Percentiles rank a stretch among this genome's conserved stretches.
Conservation (phyloP, 768 basidiomycete genomes). For the Rhodotorula babjevae region DNA sequence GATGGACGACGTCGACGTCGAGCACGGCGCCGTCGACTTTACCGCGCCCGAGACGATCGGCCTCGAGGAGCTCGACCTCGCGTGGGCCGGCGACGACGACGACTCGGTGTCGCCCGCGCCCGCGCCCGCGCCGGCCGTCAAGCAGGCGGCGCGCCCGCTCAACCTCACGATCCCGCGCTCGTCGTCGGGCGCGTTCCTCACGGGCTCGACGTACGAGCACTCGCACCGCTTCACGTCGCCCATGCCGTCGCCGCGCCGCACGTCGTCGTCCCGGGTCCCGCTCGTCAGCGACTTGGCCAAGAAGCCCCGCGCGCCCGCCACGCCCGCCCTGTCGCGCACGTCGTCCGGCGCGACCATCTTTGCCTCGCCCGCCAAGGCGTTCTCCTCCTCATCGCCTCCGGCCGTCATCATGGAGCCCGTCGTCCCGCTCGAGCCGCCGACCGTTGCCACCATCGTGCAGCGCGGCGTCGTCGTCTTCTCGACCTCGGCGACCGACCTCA, state of each 20-base stretch:
- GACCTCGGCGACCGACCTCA: background rate
- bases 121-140: background rate
- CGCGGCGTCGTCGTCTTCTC: constrained; percentile 28
- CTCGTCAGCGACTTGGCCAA: constrained; percentile 4
- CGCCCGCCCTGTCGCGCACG: background rate
- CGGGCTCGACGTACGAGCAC: constrained; percentile 8
- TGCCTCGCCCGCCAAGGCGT: background rate
- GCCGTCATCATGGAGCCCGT: background rate
- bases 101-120: background rate
- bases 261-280: background rate
- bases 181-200: constrained; percentile 10
- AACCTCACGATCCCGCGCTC: background rate
- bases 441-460: constrained; percentile 11
- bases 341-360: background rate
- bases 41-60: constrained; percentile 35
- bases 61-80: constrained; percentile 36
- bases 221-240: constrained; percentile 11
- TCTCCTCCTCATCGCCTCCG: background rate
- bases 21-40: constrained; percentile 27
- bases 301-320: background rate
- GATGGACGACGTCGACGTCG: constrained; percentile 35
- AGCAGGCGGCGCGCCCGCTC: background rate
- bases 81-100: constrained; percentile 30
- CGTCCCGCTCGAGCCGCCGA: constrained; percentile 5
- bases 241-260: constrained; percentile 6